Base-by-base conservation (phyloP, 225 moss, liverwort and hornwort genomes). In the Sphagnum tenellum region DNA sequence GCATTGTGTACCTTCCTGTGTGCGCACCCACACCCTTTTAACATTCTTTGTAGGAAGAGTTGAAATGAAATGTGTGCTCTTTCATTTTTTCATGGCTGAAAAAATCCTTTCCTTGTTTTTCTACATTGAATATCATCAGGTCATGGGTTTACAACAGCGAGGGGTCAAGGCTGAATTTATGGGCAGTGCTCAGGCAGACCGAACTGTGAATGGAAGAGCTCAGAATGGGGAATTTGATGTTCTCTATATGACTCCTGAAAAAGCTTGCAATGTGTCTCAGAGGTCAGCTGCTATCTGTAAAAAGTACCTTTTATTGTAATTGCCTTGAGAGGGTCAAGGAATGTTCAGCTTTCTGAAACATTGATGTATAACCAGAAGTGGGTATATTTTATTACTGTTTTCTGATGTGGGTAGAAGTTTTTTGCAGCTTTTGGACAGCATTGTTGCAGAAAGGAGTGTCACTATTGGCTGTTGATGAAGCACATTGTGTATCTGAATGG, bases 401-500 rank as follows among this genome's bases (percentile, higher is more conserved):
- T 29, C 29, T 29, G 29, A 29, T 1, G 29, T 29, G 29, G 29
- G 29, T 29, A 29, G 29, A 29, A 29, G n/a, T 29, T 29, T 29
- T 29, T 29, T 29, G 67, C 79, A 92, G 92, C 75, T 95, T 95
- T 72, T 95, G 92, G 95, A 78, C 81, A 64, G 77, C 84, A 11
- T 81, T 92, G 56, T 71, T 89, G 69, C 78, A 44, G 49, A 88
- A 71, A 77, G 92, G 95, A n/a, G 88, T 95, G 64, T 95, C 86
- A 49, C 75, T 95, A 3, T 61, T 95, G 49, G 95, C 92, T 52
- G 89, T 92, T 7, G 95, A 92, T 74, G 95, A 95, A 86, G 95
- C 95, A 9, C 95, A 95, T 64, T 95, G 95, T 73, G 92, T 95
- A 49, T 95, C 95, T 45, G 95, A 95, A 77, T 95, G 95, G 95